Conservation (phyloP, 306 rosid genomes). For the Pyrus pyrifolia region DNA sequence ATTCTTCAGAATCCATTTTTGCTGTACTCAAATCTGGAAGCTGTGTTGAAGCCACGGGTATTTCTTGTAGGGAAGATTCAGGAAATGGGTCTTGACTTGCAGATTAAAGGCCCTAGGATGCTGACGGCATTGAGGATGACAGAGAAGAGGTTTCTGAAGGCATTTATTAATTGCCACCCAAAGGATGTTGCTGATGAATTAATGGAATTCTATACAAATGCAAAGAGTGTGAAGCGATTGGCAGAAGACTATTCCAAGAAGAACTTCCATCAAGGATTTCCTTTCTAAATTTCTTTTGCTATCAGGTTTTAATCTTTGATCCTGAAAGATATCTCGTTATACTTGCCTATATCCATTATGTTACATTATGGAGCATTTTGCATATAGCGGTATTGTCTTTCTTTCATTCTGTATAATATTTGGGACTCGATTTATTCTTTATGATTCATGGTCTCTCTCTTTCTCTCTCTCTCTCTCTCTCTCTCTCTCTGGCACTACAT, state of each 20-base stretch:
- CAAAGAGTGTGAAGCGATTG: slow-evolving; percentile 57
- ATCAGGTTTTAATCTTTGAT: not conserved
- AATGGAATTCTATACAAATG: slow-evolving; percentile 43
- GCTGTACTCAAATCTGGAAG: slow-evolving; percentile 53
- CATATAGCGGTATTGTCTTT: not conserved
- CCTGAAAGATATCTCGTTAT: not conserved
- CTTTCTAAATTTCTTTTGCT: slow-evolving; percentile 39
- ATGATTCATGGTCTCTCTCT: not conserved
- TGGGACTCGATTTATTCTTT: not conserved
- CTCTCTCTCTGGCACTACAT: not conserved
- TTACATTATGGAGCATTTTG: not conserved
- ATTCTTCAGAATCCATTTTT: slow-evolving; percentile 46
- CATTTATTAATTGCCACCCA: slow-evolving; percentile 38
- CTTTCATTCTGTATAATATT: not conserved
- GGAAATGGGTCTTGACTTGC: slow-evolving; percentile 40
- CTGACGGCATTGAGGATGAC: slow-evolving; percentile 58
- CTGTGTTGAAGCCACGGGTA: slow-evolving; percentile 62
- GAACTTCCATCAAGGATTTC: slow-evolving; percentile 39
- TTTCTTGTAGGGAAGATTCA: slow-evolving; percentile 43
- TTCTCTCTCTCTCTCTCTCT: not conserved
- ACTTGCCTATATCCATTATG: not conserved
- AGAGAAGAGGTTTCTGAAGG: slow-evolving; percentile 52
- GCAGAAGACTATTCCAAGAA: slow-evolving; percentile 54
- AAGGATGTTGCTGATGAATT: slow-evolving; percentile 53
- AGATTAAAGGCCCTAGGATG: slow-evolving; percentile 19